Evolutionary conservation across 1,284 basidiomycete genomes (phyloP).

Genomic region (Papiliotrema fonsecae): DNA sequence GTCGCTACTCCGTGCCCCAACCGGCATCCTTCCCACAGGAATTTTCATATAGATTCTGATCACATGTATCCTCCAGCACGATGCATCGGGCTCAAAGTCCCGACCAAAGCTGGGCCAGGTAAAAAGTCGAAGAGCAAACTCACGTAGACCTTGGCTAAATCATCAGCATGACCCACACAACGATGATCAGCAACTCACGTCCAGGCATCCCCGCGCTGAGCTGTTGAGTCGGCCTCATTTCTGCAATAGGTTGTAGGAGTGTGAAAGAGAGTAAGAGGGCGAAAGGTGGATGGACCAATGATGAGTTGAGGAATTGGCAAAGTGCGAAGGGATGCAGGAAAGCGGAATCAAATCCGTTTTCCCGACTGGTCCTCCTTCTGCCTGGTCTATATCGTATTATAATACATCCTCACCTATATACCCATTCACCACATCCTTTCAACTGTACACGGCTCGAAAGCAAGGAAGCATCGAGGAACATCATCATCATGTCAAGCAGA

Average conservation of each 20-base stretch:
- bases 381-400: background rate
- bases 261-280: background rate
- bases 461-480: too few relatives aligned
- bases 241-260: background rate
- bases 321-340: background rate
- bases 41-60: background rate
- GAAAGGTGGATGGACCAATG: background rate
- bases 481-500: background rate
- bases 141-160: slow-evolving; percentile 2
- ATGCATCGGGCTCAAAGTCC: background rate
- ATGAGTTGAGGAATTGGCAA: background rate
- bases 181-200: background rate
- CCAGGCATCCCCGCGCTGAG: slow-evolving; percentile 3
- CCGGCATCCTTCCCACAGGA: too few relatives aligned
- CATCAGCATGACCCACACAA: background rate
- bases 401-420: background rate
- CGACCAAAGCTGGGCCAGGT: background rate
- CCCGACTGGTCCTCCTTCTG: background rate
- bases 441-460: background rate
- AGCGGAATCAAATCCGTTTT: slow-evolving; percentile 2
- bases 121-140: background rate
- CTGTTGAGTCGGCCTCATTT: slow-evolving; percentile 4
- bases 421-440: background rate
- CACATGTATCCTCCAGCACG: background rate
- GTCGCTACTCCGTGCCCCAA: background rate